A percentile compares a stretch with the other conserved stretches of the same genome.
Evolutionary conservation across 176 grass and related monocot genomes (phyloP).

Genomic region (Aegilops sharonensis): DNA sequence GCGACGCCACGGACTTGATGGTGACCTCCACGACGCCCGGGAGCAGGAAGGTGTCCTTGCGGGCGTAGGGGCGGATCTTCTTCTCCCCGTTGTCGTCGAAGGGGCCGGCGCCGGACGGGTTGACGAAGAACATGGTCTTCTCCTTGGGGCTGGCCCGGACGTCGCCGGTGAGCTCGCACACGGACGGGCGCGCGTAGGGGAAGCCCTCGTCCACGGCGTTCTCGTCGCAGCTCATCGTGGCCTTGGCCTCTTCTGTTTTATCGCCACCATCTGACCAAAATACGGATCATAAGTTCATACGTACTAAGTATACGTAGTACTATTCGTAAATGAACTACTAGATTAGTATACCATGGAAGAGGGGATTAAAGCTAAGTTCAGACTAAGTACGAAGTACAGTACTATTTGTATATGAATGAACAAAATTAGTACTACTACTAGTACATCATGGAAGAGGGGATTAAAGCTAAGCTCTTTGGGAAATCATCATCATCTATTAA

Average conservation of each 20-base stretch:
- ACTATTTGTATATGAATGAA: not conserved
- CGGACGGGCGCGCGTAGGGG: slow-evolving; percentile 62
- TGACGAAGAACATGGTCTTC: slow-evolving; percentile 53
- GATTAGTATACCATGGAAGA: not conserved
- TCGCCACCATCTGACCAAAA: not conserved
- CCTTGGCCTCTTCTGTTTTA: slow-evolving; percentile 13
- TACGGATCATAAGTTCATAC: not conserved
- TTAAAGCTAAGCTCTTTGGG: not conserved
- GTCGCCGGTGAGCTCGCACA: slow-evolving; percentile 77
- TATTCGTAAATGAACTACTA: not conserved
- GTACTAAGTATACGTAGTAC: not conserved
- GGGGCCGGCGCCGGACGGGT: slow-evolving; percentile 30
- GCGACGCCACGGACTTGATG: slow-evolving; percentile 54
- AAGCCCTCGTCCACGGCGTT: slow-evolving; percentile 65
- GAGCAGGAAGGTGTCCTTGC: slow-evolving; percentile 69
- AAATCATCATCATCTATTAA: not conserved
- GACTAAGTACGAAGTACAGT: not conserved
- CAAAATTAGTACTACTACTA: not conserved
- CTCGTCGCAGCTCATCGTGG: slow-evolving; percentile 64
- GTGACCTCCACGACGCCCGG: slow-evolving; percentile 65
- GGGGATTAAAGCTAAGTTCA: not conserved
- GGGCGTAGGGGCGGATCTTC: slow-evolving; percentile 61
- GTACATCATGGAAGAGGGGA: not conserved
- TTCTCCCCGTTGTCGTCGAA: slow-evolving; percentile 47
- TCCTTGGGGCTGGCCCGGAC: slow-evolving; percentile 54